Percentiles rank a stretch among this genome's conserved stretches.
These are phyloP conservation scores for Hemerocallis citrina DNA, from an alignment of 106 monocot genomes.

Conservation along the genomic window DNA sequence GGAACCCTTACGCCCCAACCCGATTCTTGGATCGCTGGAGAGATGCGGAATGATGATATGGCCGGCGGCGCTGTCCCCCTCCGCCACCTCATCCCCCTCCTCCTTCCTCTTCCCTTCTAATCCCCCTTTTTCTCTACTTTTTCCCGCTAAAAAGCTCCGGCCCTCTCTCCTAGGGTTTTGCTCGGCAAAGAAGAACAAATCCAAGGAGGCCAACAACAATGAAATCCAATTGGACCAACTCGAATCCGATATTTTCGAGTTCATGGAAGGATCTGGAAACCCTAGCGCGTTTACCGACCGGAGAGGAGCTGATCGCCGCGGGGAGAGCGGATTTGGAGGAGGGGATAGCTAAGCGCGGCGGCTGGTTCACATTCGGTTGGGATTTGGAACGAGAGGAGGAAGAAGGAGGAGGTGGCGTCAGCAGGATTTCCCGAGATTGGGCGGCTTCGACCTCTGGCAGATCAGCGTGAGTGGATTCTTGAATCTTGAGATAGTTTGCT, in stretches of 20 bases:
- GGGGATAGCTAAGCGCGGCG: slow-evolving; percentile 40
- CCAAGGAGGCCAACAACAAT: slow-evolving; percentile 1
- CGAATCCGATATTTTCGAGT: slow-evolving; percentile 65
- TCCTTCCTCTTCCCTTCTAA: too few relatives aligned
- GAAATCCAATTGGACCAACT: too few relatives aligned
- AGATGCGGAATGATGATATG: too few relatives aligned
- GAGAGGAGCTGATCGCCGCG: slow-evolving; percentile 40
- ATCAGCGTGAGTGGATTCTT: slow-evolving; percentile 15
- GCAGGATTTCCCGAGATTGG: too few relatives aligned
- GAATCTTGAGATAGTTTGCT: neutral
- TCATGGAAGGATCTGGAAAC: slow-evolving; percentile 57
- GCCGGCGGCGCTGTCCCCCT: neutral
- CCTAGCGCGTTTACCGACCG: slow-evolving; percentile 52
- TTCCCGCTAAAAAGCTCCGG: too few relatives aligned
- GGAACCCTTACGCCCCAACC: too few relatives aligned
- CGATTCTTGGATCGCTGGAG: too few relatives aligned
- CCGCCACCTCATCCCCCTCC: neutral
- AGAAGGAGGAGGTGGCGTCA: neutral
- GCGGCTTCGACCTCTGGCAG: slow-evolving; percentile 18
- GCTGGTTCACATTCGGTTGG: slow-evolving; percentile 58
- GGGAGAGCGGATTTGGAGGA: slow-evolving; percentile 62
- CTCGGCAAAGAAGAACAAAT: neutral
- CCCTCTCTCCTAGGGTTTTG: slow-evolving; percentile 3
- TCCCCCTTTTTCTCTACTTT: too few relatives aligned
- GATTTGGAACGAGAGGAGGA: slow-evolving; percentile 5